Evolutionary conservation across 768 basidiomycete species (phyloP).

Genomic region (Trametes gibbosa): DNA sequence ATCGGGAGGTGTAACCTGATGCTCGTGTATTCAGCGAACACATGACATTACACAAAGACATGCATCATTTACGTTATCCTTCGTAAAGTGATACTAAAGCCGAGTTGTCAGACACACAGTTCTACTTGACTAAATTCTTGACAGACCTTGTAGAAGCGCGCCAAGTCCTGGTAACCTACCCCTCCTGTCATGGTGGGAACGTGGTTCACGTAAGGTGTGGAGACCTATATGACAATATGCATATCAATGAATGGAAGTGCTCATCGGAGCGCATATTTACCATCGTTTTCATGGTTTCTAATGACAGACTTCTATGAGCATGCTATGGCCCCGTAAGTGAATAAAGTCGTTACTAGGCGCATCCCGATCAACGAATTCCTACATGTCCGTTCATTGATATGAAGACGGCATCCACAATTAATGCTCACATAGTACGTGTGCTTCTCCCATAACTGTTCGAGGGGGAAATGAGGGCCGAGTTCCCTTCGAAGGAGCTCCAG

Average conservation of each 20-base stretch:
- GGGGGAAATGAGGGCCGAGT: slow-evolving; percentile 42
- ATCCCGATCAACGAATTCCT: slow-evolving; percentile 41
- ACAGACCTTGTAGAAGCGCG: slow-evolving; percentile 45
- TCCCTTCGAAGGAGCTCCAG: slow-evolving; percentile 35
- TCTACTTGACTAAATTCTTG: no score
- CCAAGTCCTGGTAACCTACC: slow-evolving; percentile 39
- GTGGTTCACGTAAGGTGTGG: slow-evolving; percentile 41
- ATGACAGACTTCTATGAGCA: no score
- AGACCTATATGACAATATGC: slow-evolving; percentile 28
- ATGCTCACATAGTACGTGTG: slow-evolving; percentile 42
- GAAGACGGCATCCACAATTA: neutral
- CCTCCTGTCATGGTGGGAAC: slow-evolving; percentile 48
- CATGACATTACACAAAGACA: no score
- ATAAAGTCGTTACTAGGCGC: slow-evolving; percentile 33
- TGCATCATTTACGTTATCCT: slow-evolving; percentile 24
- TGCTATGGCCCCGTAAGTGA: no score
- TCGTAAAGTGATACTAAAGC: slow-evolving; percentile 40
- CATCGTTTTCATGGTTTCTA: slow-evolving; percentile 45
- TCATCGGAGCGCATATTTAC: slow-evolving; percentile 19
- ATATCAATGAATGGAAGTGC: neutral
- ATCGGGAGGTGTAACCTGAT: slow-evolving; percentile 40
- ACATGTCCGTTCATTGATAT: neutral
- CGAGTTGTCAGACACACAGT: neutral
- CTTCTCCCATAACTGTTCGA: slow-evolving; percentile 47
- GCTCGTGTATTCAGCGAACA: neutral